phyloP scores from a whole-genome alignment of 495 filamentous ascomycete genomes.

The Hyaloscypha bicolor region DNA sequence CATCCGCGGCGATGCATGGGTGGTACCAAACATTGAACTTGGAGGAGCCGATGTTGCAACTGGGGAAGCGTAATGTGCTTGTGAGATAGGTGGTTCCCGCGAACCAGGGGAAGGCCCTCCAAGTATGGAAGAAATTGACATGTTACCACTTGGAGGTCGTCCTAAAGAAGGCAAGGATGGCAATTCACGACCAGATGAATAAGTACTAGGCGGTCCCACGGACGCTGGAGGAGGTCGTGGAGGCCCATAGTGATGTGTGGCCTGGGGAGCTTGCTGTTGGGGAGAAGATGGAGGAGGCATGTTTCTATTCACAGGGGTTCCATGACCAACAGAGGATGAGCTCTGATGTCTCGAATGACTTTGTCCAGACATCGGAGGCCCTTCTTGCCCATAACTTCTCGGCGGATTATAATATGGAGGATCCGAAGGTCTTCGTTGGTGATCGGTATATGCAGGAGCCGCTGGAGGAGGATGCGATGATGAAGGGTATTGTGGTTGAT shows the following conservation, averaged over 20 bases:
- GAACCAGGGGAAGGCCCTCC: conserved; percentile 60
- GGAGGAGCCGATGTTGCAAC: conserved; percentile 47
- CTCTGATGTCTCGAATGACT: conserved; percentile 56
- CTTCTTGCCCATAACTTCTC: conserved; percentile 49
- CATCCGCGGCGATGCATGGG: conserved; percentile 56
- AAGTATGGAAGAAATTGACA: conserved; percentile 97
- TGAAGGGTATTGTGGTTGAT: conserved; percentile 32
- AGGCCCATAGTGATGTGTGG: conserved; percentile 32
- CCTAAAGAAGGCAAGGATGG: conserved; percentile 51
- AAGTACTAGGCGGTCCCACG: conserved; percentile 51
- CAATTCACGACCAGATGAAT: conserved; percentile 53
- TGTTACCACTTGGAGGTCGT: conserved; percentile 57
- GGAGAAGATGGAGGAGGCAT: conserved; percentile 59
- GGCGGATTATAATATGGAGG: conserved; percentile 39
- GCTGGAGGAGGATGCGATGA: conserved; percentile 37
- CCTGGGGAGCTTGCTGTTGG: conserved; percentile 36
- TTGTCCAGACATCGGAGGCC: conserved; percentile 44
- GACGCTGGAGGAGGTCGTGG: conserved; percentile 53
- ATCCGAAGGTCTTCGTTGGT: conserved; percentile 51
- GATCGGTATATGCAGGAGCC: conserved; percentile 44
- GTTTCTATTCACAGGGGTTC: conserved; percentile 45
- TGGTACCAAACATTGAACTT: conserved; percentile 47
- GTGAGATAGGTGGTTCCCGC: conserved; percentile 51
- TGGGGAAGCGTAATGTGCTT: conserved; percentile 49
- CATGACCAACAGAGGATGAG: conserved; percentile 50